Evolutionary conservation across 495 filamentous ascomycete species (phyloP).

Genomic region (Lophiotrema nucula): DNA sequence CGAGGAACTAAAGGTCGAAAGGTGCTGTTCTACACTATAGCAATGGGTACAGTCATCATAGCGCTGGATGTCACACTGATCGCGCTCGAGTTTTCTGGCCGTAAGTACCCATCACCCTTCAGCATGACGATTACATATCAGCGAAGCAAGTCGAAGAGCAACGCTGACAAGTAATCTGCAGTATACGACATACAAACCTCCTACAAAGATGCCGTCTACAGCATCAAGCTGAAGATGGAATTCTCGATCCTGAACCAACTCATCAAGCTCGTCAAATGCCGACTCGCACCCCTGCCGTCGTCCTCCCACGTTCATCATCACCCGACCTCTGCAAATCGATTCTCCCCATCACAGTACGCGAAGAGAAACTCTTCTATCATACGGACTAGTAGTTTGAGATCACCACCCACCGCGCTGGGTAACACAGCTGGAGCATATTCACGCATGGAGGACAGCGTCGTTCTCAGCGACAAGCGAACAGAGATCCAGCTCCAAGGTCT

Average conservation of each 20-base stretch:
- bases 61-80: conserved; percentile 16
- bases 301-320: background rate
- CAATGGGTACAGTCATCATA: conserved; percentile 27
- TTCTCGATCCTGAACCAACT: conserved; percentile 42
- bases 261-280: conserved; percentile 11
- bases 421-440: background rate
- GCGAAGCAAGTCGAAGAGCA: background rate
- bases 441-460: background rate
- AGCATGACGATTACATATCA: background rate
- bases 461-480: background rate
- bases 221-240: conserved; percentile 44
- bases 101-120: background rate
- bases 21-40: conserved; percentile 22
- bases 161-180: conserved; percentile 21
- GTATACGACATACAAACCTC: conserved; percentile 34
- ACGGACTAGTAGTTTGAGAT: no score
- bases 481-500: background rate
- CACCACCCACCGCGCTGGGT: background rate
- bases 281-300: background rate
- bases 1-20: background rate
- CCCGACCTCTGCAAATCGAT: background rate
- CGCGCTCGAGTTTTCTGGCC: conserved; percentile 19
- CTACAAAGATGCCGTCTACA: conserved; percentile 41
- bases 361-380: no score
- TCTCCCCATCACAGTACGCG: no score